phyloP scores from a whole-genome alignment of 2,329 filamentous ascomycete genomes.

The Cladosporium sphaerospermum region DNA sequence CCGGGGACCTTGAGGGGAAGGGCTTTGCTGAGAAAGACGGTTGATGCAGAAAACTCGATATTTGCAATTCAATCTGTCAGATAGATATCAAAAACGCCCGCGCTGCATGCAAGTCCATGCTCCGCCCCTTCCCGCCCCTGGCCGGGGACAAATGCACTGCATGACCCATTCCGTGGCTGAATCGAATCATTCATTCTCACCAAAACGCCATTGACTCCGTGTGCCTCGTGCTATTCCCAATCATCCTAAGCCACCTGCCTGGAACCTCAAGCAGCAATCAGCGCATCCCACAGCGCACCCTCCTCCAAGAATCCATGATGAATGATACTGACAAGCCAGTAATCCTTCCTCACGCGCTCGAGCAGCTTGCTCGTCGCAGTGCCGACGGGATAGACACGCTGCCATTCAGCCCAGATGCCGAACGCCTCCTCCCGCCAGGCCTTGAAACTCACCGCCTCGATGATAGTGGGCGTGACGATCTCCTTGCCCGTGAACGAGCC shows the following conservation, averaged over 20 bases:
- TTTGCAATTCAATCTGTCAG: too few species aligned
- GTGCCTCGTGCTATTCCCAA: too few species aligned
- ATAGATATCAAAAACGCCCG: too few species aligned
- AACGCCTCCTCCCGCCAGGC: slow-evolving; percentile 96
- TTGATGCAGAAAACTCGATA: neutral
- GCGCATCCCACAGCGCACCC: slow-evolving; percentile 61
- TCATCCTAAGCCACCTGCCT: too few species aligned
- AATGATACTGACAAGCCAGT: slow-evolving; percentile 88
- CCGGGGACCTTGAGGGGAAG: slow-evolving; percentile 44
- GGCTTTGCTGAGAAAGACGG: slow-evolving; percentile 27
- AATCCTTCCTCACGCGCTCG: slow-evolving; percentile 58
- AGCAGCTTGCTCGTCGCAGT: slow-evolving; percentile 67
- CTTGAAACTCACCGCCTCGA: slow-evolving; percentile 87
- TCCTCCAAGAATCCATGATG: slow-evolving; percentile 70
- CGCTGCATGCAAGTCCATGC: too few species aligned
- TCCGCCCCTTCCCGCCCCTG: too few species aligned
- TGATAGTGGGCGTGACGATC: slow-evolving; percentile 92
- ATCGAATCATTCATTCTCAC: too few species aligned
- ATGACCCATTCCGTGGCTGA: too few species aligned
- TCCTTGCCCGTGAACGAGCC: slow-evolving; percentile 93
- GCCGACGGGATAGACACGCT: slow-evolving; percentile 72
- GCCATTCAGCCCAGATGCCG: slow-evolving; percentile 92
- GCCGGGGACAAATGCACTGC: too few species aligned
- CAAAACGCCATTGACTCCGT: too few species aligned
- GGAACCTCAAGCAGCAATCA: slow-evolving; percentile 11